Evolutionary conservation across 495 filamentous ascomycete genomes (phyloP).

Genomic region (Penicillium ucsense): DNA sequence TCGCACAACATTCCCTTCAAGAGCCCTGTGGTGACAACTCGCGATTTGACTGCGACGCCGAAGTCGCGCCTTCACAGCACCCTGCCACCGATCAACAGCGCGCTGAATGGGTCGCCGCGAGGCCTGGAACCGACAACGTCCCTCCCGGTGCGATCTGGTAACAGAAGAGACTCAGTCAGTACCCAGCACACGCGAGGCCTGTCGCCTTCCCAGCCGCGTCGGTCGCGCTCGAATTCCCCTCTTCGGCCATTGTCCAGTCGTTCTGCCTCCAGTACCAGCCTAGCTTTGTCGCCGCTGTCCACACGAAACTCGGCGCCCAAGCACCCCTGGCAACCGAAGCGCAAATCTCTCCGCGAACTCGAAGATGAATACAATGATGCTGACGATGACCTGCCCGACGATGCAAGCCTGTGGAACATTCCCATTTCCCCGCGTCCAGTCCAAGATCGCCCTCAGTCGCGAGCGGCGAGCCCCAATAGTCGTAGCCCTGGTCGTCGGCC

Average conservation of each 20-base stretch:
- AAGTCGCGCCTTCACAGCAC: conserved; percentile 38
- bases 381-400: conserved; percentile 89
- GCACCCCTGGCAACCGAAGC: conserved; percentile 60
- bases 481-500: conserved; percentile 31
- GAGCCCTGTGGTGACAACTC: conserved; percentile 26
- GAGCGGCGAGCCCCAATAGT: conserved; percentile 45
- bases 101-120: conserved; percentile 18
- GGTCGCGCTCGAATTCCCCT: conserved; percentile 34
- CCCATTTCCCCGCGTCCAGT: conserved; percentile 82
- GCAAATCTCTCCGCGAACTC: conserved; percentile 69
- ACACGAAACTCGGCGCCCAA: conserved; percentile 22
- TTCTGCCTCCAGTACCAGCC: conserved; percentile 24
- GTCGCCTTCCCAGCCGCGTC: conserved; percentile 20
- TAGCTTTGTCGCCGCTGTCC: conserved; percentile 31
- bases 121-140: conserved; percentile 13
- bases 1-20: conserved; percentile 25
- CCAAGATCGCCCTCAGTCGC: conserved; percentile 49
- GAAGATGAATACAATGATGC: conserved; percentile 83
- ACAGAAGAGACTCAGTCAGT: conserved; percentile 16
- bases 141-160: conserved; percentile 13
- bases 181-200: conserved; percentile 15
- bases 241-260: conserved; percentile 23
- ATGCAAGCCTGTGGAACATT: conserved; percentile 85
- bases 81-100: conserved; percentile 19
- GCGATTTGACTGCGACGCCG: conserved; percentile 31